Base-by-base conservation (phyloP, 495 filamentous ascomycete species). In the Achaetomiella virescens region DNA sequence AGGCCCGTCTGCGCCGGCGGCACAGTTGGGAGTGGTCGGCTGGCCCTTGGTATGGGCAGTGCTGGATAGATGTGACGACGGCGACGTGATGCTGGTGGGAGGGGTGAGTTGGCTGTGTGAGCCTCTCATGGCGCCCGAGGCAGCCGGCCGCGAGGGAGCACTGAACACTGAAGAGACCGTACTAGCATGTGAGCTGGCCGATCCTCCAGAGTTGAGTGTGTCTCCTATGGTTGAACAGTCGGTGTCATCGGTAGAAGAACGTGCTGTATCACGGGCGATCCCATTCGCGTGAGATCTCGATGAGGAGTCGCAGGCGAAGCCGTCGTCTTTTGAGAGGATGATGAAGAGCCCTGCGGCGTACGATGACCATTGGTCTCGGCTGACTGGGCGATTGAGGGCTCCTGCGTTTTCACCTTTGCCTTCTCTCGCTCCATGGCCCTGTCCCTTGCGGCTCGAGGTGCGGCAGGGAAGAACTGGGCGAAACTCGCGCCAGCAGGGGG, bases 401-500 rank as follows among this genome's bases (percentile, higher is more conserved):
- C 70, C 58, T 58, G 68, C 60, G 61, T 69, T 66, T 43, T 68
- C 44, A 50, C 57, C 60, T 55, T 68, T 38, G 62, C 67, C 66
- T 58, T 72, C 66, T 81, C 78, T 61, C 78, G 72, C 67, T 81
- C 77, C 67, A 72, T 75, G 54, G 78, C 77, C 69, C 75, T 77
- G 66, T 80, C 77, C 70, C 72, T 77, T 48, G 78, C 75, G 41
- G 71, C 76, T 58, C 78, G 72, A 59, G 91, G 88, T 59, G 91
- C 91, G 69, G 86, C 82, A 57, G 91, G 89, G 70, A 95, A 96
- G 78, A 90, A 95, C 72, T 90, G 84, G 69, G 88, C 87, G 81
- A 89, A 93, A 68, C 87, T 84, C 77, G 87, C 86, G 63, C 72
- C 76, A 51, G 84, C 78, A 64, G 86, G 83, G 77, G 86, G 87